A percentile compares a stretch with the other conserved stretches of the same genome.
Conservation (phyloP, 257 asterid genomes). For the Eustoma russellianum region DNA sequence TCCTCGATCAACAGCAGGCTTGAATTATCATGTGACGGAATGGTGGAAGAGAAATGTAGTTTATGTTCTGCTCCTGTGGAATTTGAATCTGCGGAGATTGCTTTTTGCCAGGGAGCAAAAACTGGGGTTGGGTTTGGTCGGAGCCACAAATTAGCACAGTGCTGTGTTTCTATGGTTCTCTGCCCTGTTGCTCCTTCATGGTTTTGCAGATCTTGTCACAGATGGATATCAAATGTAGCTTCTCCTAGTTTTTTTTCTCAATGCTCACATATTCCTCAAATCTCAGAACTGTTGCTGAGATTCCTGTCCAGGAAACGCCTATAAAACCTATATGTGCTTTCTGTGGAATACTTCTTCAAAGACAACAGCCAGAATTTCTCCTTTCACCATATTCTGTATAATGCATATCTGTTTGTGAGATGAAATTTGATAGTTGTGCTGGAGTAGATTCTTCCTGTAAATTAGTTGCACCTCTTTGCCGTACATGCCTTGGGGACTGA, state of each 20-base stretch:
- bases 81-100: constrained; percentile 59
- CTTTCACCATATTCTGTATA: constrained; percentile 65
- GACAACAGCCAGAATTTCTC: constrained; percentile 54
- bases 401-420: background rate
- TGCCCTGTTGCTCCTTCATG: constrained; percentile 60
- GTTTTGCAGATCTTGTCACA: constrained; percentile 68
- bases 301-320: constrained; percentile 18
- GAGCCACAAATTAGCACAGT: constrained; percentile 52
- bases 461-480: background rate
- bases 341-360: constrained; percentile 75
- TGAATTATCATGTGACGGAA: constrained; percentile 18
- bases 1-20: constrained; percentile 17
- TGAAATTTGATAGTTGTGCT: background rate
- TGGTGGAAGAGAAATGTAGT: constrained; percentile 49
- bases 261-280: constrained; percentile 46
- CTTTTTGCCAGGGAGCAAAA: constrained; percentile 46
- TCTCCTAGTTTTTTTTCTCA: constrained; percentile 42
- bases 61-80: constrained; percentile 69
- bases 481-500: no score
- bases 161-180: constrained; percentile 57
- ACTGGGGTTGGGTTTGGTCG: constrained; percentile 18
- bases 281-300: constrained; percentile 21
- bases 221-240: constrained; percentile 40
- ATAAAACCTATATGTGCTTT: constrained; percentile 63
- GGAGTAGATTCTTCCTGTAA: background rate